Evolutionary conservation across 192 early-diverging fungal genomes (phyloP).

Genomic region (Umbelopsis ramanniana): DNA sequence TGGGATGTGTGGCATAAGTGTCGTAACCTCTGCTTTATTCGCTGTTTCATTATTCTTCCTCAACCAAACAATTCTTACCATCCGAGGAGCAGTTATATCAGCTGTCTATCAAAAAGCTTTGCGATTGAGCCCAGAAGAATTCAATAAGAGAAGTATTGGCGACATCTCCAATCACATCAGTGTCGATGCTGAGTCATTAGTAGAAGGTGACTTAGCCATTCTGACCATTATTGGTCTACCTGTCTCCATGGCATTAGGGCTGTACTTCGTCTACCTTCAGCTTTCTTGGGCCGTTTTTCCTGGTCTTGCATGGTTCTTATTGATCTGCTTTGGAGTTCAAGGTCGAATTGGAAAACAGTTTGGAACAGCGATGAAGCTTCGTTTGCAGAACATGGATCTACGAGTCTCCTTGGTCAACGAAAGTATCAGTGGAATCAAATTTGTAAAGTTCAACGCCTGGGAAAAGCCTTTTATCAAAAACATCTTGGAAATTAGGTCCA

Average conservation of each 20-base stretch:
- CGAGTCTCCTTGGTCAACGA: conserved; percentile 49
- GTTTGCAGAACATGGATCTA: conserved; percentile 38
- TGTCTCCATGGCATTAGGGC: conserved; percentile 30
- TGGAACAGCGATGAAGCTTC: conserved; percentile 32
- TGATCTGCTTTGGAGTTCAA: conserved; percentile 32
- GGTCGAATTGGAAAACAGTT: conserved; percentile 32
- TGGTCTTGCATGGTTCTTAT: conserved; percentile 35
- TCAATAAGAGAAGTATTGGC: conserved; percentile 36
- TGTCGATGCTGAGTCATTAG: conserved; percentile 40
- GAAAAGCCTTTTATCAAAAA: conserved; percentile 25
- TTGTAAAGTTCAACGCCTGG: conserved; percentile 51
- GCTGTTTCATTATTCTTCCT: conserved; percentile 33
- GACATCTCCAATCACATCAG: conserved; percentile 49
- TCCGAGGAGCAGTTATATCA: conserved; percentile 42
- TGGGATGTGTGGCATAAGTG: conserved; percentile 42
- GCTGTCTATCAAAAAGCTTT: conserved; percentile 49
- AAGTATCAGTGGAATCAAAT: conserved; percentile 46
- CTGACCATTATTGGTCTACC: conserved; percentile 30
- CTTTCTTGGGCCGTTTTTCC: conserved; percentile 42
- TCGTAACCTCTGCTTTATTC: conserved; percentile 34
- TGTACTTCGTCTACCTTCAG: conserved; percentile 26
- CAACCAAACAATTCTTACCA: conserved; percentile 39
- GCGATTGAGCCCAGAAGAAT: conserved; percentile 34
- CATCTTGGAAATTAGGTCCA: background rate
- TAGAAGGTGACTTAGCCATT: conserved; percentile 28